phyloP scores from a whole-genome alignment of 805 yeast species.

The Candida taoyuanica region DNA sequence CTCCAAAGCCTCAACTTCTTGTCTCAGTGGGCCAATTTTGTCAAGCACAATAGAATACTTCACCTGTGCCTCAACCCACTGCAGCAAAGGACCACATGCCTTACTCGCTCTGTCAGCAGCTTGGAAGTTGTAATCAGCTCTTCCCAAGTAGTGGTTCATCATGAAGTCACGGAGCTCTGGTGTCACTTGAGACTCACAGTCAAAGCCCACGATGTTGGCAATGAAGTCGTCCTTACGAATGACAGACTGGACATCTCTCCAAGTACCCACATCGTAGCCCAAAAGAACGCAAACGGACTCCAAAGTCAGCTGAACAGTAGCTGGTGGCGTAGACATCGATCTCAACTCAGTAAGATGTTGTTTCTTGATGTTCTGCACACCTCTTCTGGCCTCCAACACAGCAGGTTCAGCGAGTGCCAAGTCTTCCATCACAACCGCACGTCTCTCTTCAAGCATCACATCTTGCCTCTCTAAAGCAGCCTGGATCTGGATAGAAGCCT shows the following conservation, averaged over 20 bases:
- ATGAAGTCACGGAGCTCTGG: conserved; percentile 48
- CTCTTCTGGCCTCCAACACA: conserved; percentile 74
- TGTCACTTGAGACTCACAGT: conserved; percentile 55
- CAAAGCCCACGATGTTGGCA: conserved; percentile 70
- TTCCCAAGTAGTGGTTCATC: conserved; percentile 54
- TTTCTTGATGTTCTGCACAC: conserved; percentile 90
- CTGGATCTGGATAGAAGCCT: conserved; percentile 75
- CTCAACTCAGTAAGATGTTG: conserved; percentile 87
- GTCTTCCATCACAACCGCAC: conserved; percentile 52
- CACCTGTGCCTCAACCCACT: conserved; percentile 91
- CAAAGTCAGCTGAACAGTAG: conserved; percentile 74
- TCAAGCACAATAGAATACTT: conserved; percentile 67
- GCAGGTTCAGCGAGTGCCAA: conserved; percentile 81
- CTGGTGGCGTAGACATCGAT: conserved; percentile 89
- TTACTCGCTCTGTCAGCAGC: conserved; percentile 84
- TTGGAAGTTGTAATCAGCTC: conserved; percentile 63
- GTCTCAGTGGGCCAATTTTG: conserved; percentile 65
- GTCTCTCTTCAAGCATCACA: conserved; percentile 48
- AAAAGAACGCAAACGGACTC: conserved; percentile 85
- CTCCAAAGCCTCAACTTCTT: conserved; percentile 61
- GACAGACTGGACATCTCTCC: conserved; percentile 83
- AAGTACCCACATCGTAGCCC: conserved; percentile 58
- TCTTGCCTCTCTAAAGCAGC: conserved; percentile 67
- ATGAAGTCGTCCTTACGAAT: conserved; percentile 86
- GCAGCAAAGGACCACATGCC: conserved; percentile 88